These are phyloP conservation scores for Pichia cactophila DNA, from an alignment of 1,139 yeast species.

Conservation along the genomic window DNA sequence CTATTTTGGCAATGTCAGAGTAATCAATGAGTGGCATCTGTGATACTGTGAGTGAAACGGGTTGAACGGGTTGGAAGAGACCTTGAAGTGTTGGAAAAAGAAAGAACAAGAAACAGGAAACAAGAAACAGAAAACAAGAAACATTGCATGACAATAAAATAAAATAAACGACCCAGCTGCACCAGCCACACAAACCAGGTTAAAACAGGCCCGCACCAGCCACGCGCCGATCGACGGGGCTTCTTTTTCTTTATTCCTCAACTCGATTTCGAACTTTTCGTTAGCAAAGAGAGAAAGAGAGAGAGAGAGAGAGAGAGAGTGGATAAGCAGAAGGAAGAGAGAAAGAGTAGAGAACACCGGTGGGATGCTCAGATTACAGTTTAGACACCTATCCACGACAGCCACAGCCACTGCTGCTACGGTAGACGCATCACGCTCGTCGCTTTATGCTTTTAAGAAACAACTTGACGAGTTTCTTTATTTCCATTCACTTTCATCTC, in stretches of 20 bases:
- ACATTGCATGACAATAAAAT: background rate
- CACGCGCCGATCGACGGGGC: background rate
- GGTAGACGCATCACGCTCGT: background rate
- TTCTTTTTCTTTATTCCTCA: too few species aligned
- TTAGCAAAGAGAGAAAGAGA: background rate
- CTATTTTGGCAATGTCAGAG: conserved; percentile 17
- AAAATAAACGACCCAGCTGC: background rate
- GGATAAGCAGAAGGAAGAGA: background rate
- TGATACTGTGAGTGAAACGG: background rate
- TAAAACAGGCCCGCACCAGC: background rate
- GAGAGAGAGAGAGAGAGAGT: background rate
- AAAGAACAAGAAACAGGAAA: background rate
- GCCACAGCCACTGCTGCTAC: background rate
- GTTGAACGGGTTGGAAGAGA: background rate
- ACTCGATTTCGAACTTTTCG: background rate
- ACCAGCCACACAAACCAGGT: background rate
- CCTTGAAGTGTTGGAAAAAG: background rate
- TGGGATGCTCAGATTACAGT: background rate
- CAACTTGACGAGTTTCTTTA: conserved; percentile 25
- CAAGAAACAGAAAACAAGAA: background rate
- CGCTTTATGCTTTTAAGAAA: conserved; percentile 21
- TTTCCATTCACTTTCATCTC: conserved; percentile 27
- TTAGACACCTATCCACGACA: background rate
- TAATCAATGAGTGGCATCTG: conserved; percentile 13
- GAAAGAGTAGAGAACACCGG: background rate